Conservation (phyloP, 2,329 filamentous ascomycete species). For the Calonectria montana region DNA sequence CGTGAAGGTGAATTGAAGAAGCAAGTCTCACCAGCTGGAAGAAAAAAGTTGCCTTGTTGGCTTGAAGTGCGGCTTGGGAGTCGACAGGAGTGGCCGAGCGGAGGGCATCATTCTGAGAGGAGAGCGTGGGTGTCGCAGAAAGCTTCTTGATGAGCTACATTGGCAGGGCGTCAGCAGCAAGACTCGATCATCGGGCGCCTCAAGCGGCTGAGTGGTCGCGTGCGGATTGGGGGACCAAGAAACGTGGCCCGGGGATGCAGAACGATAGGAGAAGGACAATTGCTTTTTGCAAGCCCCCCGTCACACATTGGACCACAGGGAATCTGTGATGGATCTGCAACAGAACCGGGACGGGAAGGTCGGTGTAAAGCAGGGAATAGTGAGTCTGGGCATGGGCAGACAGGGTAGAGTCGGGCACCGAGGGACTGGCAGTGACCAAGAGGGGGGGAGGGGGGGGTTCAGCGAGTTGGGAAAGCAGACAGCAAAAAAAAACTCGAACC, state of each 20-base stretch:
- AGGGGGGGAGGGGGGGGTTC: background rate
- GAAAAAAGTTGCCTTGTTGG: slow-evolving; percentile 99
- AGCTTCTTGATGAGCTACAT: slow-evolving; percentile 96
- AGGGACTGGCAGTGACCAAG: background rate
- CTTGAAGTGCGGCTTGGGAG: slow-evolving; percentile 89
- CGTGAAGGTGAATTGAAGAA: slow-evolving; percentile 29
- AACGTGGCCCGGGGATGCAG: slow-evolving; percentile 34
- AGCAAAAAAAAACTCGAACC: slow-evolving; percentile 14
- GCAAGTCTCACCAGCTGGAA: slow-evolving; percentile 82
- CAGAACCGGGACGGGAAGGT: slow-evolving; percentile 23
- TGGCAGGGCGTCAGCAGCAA: slow-evolving; percentile 34
- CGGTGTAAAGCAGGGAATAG: slow-evolving; percentile 4
- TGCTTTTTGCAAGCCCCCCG: slow-evolving; percentile 34
- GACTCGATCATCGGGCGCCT: background rate
- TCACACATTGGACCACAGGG: slow-evolving; percentile 27
- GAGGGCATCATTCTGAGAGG: slow-evolving; percentile 75
- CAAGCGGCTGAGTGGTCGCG: slow-evolving; percentile 28
- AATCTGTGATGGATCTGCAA: slow-evolving; percentile 27
- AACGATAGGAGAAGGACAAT: slow-evolving; percentile 34
- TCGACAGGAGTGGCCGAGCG: slow-evolving; percentile 66
- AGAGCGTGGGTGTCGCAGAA: slow-evolving; percentile 88
- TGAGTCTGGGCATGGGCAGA: background rate
- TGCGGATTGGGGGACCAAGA: slow-evolving; percentile 22
- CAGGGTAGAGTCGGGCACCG: background rate
- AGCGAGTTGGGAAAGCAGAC: background rate